Base-by-base conservation (phyloP, 1,284 basidiomycete genomes). In the Mycosarcoma mackinlayi region DNA sequence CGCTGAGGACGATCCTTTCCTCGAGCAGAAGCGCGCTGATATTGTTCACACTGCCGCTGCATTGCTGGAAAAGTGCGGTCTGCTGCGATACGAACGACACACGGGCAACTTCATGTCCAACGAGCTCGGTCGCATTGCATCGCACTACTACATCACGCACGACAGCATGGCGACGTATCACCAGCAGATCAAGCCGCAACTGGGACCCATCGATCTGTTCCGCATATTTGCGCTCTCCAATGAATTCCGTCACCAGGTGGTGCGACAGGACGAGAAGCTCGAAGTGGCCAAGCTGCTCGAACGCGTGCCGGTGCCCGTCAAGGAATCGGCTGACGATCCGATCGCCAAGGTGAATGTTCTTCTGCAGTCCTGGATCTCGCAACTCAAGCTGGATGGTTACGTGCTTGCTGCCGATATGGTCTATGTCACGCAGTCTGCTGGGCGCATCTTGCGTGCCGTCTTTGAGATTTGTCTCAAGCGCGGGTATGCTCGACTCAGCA, bases 391-490 rank as follows among this genome's bases (percentile, higher is more conserved):
- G 3, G 92, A 95, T 63, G 94, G 92, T 85, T 98, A 98, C 80
- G 94, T 94, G 7, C 89, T 98, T 18, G 92, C 98, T 16, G 93
- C 95, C 1, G 95, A 98, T 83, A 98, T 98, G 96, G 94, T 98
- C 6, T 97, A 93, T 78, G 74, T 64, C 41, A 92, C 84, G 4
- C 84, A 85, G 59, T 84, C 84, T 16, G 84, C 84, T 7, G 84
- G 84, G 13, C 80, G 92, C 82, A 98, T 98, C 77, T 85, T 98
- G 35, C 92, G 94, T 18, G 95, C 96, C 14, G 92, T 99, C 82
- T 98, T 96, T 75, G 95, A 99, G 85, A 98, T 98, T 53, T 98
- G 95, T 82, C 85, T 98, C 65, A 97, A 96, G 85, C 89, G 94
- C 57, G 95, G 95, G n/a, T 99, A 95, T 93, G 94, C 96, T 0